Conservation (phyloP, 495 filamentous ascomycete species). For the Neurospora terricola region DNA sequence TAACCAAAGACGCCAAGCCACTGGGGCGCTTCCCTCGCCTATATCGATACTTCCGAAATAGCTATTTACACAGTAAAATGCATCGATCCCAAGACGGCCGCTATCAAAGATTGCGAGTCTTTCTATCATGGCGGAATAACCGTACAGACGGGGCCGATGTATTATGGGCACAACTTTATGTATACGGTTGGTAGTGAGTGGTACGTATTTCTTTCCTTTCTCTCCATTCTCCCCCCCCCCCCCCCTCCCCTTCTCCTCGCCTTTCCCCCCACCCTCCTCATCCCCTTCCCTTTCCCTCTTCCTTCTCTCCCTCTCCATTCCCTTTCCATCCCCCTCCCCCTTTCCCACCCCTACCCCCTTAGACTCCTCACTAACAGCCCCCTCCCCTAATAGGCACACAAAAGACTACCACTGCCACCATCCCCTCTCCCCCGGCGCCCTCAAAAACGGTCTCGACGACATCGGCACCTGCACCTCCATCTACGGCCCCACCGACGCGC, state of each 20-base stretch:
- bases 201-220: background rate
- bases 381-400: background rate
- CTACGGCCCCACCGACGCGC: background rate
- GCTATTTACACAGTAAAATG: background rate
- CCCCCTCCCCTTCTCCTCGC: background rate
- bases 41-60: background rate
- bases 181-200: background rate
- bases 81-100: background rate
- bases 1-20: background rate
- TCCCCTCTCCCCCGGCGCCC: background rate
- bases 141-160: background rate
- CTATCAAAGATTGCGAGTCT: background rate
- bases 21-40: background rate
- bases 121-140: background rate
- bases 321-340: too few species aligned
- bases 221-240: background rate
- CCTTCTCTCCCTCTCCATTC: too few species aligned
- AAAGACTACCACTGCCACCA: background rate
- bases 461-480: background rate
- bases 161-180: background rate
- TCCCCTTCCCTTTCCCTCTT: too few species aligned
- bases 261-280: background rate
- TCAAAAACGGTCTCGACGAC: background rate
- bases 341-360: too few species aligned
- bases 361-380: background rate